Conservation (phyloP, 2,329 filamentous ascomycete species). For the Penicillium sumatraense region DNA sequence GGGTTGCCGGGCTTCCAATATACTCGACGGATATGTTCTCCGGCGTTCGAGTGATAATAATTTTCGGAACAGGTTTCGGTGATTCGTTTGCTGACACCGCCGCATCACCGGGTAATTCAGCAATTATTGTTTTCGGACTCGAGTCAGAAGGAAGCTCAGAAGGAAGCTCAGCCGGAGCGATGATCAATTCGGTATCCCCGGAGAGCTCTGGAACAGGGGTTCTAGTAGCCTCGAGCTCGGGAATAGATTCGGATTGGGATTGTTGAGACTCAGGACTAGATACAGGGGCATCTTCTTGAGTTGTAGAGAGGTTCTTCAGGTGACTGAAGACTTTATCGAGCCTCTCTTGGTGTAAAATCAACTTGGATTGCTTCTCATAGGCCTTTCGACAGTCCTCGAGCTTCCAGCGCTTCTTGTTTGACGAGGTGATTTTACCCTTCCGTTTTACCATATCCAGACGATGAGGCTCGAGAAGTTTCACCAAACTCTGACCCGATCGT, state of each 20-base stretch:
- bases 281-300: background rate
- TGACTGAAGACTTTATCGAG: conserved; percentile 24
- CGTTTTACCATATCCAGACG: conserved; percentile 24
- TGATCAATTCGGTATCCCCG: background rate
- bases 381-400: conserved; percentile 19
- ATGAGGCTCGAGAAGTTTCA: conserved; percentile 22
- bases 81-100: background rate
- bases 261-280: background rate
- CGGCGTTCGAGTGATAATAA: conserved; percentile 11
- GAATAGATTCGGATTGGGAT: background rate
- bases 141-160: conserved; percentile 12
- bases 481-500: conserved; percentile 38
- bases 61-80: conserved; percentile 8
- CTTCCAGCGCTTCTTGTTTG: conserved; percentile 26
- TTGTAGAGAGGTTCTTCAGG: conserved; percentile 6
- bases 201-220: conserved; percentile 3
- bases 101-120: conserved; percentile 11
- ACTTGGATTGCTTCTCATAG: conserved; percentile 15
- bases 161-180: conserved; percentile 3
- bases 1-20: background rate
- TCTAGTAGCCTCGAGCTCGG: background rate
- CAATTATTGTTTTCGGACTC: conserved; percentile 2
- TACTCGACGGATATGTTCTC: conserved; percentile 7
- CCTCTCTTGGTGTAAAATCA: conserved; percentile 24
- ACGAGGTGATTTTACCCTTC: conserved; percentile 16